A percentile compares a stretch with the other conserved stretches of the same genome.
These are phyloP conservation scores for Beauveria sp. DNA, from an alignment of 2,329 filamentous ascomycete genomes.

Conservation along the genomic window DNA sequence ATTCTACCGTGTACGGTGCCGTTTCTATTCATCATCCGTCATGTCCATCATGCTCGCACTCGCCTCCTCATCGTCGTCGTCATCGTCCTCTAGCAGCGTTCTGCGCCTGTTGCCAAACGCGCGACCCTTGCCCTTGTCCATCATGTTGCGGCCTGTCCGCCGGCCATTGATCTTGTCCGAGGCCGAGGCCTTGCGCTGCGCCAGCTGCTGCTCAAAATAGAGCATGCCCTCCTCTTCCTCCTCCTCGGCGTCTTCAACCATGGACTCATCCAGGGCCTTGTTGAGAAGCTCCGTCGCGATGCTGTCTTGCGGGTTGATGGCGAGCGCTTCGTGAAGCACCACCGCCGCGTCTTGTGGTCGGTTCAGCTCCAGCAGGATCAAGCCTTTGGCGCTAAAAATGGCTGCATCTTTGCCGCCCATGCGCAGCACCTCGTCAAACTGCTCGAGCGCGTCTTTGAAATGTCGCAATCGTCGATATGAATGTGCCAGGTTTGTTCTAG, in stretches of 20 bases:
- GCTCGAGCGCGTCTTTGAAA: conserved; percentile 62
- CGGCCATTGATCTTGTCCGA: conserved; percentile 27
- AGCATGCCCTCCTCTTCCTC: conserved; percentile 39
- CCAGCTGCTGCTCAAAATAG: conserved; percentile 46
- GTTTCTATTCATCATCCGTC: conserved; percentile 42
- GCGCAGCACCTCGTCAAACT: conserved; percentile 83
- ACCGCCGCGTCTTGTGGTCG: conserved; percentile 69
- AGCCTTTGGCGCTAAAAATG: conserved; percentile 74
- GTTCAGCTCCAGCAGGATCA: conserved; percentile 73
- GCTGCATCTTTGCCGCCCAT: conserved; percentile 71
- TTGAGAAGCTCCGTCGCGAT: conserved; percentile 72
- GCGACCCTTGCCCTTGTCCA: conserved; percentile 39
- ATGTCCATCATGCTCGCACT: conserved; percentile 47
- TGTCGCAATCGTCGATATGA: conserved; percentile 67
- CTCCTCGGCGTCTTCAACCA: conserved; percentile 34
- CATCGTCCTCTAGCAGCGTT: conserved; percentile 27
- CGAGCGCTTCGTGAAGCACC: conserved; percentile 76
- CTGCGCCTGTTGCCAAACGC: conserved; percentile 26
- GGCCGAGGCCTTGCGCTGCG: conserved; percentile 37
- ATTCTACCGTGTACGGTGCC: neutral
- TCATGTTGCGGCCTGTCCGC: conserved; percentile 18
- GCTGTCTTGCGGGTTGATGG: conserved; percentile 70
- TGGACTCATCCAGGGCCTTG: conserved; percentile 60
- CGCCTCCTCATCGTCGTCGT: conserved; percentile 26
- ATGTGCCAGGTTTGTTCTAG: conserved; percentile 82